Conservation (phyloP, 805 yeast species). For the Kuraishia floccosa region DNA sequence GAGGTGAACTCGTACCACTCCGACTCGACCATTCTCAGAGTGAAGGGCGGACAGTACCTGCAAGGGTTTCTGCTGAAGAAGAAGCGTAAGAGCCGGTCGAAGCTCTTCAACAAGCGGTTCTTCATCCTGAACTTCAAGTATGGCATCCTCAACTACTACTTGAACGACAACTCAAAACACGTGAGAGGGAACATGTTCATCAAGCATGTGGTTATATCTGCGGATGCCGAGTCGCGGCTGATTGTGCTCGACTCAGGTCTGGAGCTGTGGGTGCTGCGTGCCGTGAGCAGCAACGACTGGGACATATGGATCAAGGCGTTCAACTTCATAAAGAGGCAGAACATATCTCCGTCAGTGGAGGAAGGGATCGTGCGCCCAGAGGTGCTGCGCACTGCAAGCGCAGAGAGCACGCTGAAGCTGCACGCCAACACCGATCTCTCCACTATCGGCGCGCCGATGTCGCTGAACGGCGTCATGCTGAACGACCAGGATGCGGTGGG, state of each 20-base stretch:
- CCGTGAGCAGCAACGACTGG: slow-evolving; percentile 55
- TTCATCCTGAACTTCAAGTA: slow-evolving; percentile 75
- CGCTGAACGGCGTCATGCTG: no score
- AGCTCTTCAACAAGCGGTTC: slow-evolving; percentile 78
- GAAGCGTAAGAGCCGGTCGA: slow-evolving; percentile 64
- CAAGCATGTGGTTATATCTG: slow-evolving; percentile 70
- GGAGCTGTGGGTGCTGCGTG: slow-evolving; percentile 85
- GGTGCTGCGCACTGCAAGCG: no score
- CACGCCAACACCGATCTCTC: no score
- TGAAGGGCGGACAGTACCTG: slow-evolving; percentile 57
- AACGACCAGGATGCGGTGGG: no score
- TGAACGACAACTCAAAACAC: slow-evolving; percentile 57
- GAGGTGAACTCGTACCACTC: slow-evolving; percentile 10
- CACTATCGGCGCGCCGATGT: no score
- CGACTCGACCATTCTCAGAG: slow-evolving; percentile 18
- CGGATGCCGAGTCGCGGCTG: slow-evolving; percentile 53
- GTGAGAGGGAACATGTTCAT: slow-evolving; percentile 91
- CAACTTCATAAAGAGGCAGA: slow-evolving; percentile 33
- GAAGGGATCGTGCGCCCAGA: no score
- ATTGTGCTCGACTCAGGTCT: slow-evolving; percentile 87
- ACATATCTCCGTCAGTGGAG: no score
- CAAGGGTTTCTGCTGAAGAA: slow-evolving; percentile 69
- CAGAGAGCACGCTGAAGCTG: no score
- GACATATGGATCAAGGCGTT: slow-evolving; percentile 77
- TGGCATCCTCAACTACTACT: slow-evolving; percentile 74